A percentile compares a stretch with the other conserved stretches of the same genome.
Conservation (phyloP, 2,329 filamentous ascomycete genomes). For the Aaosphaeria arxii region DNA sequence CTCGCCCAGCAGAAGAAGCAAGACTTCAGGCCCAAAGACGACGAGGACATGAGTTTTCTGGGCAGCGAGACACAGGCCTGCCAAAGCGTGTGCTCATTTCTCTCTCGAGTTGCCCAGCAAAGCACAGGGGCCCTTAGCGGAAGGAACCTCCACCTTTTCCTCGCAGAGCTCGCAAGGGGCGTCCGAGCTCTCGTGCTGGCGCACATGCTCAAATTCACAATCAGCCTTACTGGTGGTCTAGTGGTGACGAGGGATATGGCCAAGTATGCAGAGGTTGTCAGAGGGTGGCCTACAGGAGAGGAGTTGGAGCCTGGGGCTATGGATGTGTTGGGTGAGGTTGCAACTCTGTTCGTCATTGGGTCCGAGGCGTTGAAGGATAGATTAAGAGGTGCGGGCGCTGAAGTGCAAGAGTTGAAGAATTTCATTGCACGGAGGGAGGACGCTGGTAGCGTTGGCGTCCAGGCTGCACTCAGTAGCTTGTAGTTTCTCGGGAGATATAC, state of each 20-base stretch:
- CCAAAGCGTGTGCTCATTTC: constrained; percentile 74
- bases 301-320: constrained; percentile 56
- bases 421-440: constrained; percentile 87
- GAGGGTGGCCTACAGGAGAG: constrained; percentile 70
- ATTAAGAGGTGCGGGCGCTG: constrained; percentile 44
- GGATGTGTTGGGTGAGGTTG: constrained; percentile 88
- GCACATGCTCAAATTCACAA: constrained; percentile 91
- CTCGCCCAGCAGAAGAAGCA: constrained; percentile 79
- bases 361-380: constrained; percentile 52
- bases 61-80: constrained; percentile 73
- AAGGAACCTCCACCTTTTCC: constrained; percentile 77
- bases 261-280: constrained; percentile 83
- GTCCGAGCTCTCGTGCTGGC: constrained; percentile 78
- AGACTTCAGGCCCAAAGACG: constrained; percentile 85
- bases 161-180: constrained; percentile 77
- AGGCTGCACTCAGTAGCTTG: constrained; percentile 72
- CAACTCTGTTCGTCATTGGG: constrained; percentile 92
- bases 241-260: constrained; percentile 97
- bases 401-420: constrained; percentile 63
- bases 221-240: constrained; percentile 88
- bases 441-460: constrained; percentile 74
- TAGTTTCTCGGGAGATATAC: constrained; percentile 21
- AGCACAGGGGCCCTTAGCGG: constrained; percentile 72
- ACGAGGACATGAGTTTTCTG: constrained; percentile 47
- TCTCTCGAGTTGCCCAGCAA: constrained; percentile 63